Evolutionary conservation across 176 grass and related monocot genomes (phyloP).

Genomic region (Pontederia paniculata): DNA sequence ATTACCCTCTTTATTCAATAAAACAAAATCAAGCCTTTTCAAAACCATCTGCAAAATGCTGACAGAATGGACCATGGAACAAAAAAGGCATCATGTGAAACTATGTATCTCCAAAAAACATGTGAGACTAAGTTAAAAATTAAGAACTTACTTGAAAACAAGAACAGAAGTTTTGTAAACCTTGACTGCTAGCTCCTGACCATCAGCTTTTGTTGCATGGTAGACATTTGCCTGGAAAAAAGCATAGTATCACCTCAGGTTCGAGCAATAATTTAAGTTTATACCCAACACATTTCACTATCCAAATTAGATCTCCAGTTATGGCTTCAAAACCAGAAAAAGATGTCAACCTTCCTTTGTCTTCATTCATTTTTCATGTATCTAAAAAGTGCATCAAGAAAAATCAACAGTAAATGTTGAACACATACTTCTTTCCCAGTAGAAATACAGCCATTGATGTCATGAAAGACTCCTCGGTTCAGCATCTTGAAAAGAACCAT

Average conservation of each 20-base stretch:
- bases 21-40: too few relatives aligned
- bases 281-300: neutral
- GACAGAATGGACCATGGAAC: too few relatives aligned
- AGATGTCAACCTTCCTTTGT: too few relatives aligned
- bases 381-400: too few relatives aligned
- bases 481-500: constrained; percentile 98
- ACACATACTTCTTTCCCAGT: constrained; percentile 81
- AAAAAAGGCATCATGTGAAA: neutral
- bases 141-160: constrained; percentile 79
- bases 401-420: too few relatives aligned
- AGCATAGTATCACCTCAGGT: neutral
- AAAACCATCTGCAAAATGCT: too few relatives aligned
- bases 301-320: too few relatives aligned
- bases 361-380: neutral
- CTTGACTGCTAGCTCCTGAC: constrained; percentile 84
- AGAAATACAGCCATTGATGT: constrained; percentile 98
- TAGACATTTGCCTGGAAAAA: constrained; percentile 87
- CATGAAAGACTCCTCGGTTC: constrained; percentile 69
- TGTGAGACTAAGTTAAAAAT: constrained; percentile 1
- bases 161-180: constrained; percentile 98
- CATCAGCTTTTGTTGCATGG: constrained; percentile 85
- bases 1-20: too few relatives aligned
- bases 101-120: neutral
- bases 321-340: too few relatives aligned
- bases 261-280: constrained; percentile 2